phyloP scores from a whole-genome alignment of 1,284 basidiomycete genomes.

The Ganoderma sp. region DNA sequence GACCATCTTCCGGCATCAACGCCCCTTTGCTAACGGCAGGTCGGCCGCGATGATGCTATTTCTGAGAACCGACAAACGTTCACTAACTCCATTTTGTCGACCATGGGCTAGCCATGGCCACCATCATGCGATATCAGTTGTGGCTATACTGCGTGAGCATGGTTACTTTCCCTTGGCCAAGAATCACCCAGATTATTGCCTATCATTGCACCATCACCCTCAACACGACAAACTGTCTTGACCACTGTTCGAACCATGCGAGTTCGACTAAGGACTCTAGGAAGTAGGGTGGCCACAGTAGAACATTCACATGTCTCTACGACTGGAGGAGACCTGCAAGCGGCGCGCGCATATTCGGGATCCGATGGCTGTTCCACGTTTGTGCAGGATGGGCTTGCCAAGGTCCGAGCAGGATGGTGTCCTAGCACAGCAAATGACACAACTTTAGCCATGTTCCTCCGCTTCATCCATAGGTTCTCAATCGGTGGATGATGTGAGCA shows the following conservation, averaged over 20 bases:
- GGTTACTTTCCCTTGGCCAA: not conserved
- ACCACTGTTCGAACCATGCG: not conserved
- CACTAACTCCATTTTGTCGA: not conserved
- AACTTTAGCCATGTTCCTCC: not conserved
- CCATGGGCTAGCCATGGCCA: too few relatives aligned
- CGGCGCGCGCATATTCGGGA: not conserved
- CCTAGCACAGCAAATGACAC: not conserved
- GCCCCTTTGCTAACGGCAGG: not conserved
- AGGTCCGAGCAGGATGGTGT: not conserved
- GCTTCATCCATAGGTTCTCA: not conserved
- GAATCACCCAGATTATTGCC: not conserved
- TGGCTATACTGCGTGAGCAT: not conserved
- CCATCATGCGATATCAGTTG: constrained; percentile 1
- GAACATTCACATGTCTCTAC: not conserved
- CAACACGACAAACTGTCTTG: not conserved
- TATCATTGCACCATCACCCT: not conserved
- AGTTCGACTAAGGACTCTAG: not conserved
- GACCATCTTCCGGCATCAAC: not conserved
- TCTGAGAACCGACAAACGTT: constrained; percentile 3
- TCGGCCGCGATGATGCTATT: not conserved
- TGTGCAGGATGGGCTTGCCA: not conserved
- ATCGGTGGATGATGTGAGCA: not conserved
- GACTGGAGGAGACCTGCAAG: not conserved
- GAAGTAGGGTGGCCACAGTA: not conserved
- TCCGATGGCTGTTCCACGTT: not conserved